A percentile compares a stretch with the other conserved stretches of the same genome.
These are phyloP conservation scores for Aspergillus terreus DNA, from an alignment of 2,329 filamentous ascomycete species.

Conservation along the genomic window DNA sequence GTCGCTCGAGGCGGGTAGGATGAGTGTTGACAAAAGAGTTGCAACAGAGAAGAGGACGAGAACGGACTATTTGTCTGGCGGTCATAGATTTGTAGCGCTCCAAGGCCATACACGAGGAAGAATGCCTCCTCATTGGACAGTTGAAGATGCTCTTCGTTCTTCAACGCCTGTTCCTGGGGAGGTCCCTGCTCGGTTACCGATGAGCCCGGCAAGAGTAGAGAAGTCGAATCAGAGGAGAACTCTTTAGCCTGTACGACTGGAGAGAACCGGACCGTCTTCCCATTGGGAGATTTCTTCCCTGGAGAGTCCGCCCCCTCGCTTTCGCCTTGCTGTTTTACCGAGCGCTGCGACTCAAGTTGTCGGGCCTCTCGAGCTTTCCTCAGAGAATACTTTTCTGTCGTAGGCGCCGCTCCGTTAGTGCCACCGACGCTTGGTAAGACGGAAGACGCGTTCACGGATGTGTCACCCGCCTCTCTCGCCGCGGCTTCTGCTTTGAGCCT, in stretches of 20 bases:
- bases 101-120: constrained; percentile 79
- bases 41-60: constrained; percentile 57
- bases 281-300: constrained; percentile 12
- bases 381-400: constrained; percentile 32
- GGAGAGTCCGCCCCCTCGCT: constrained; percentile 7
- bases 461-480: constrained; percentile 24
- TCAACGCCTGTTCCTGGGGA: constrained; percentile 23
- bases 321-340: constrained; percentile 12
- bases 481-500: constrained; percentile 57
- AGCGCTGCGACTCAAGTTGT: constrained; percentile 19
- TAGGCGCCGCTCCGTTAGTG: constrained; percentile 13
- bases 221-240: constrained; percentile 38
- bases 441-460: constrained; percentile 9
- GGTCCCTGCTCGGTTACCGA: constrained; percentile 12
- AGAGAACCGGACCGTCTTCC: constrained; percentile 69
- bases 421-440: constrained; percentile 12
- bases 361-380: constrained; percentile 31
- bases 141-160: constrained; percentile 81
- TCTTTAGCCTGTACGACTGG: constrained; percentile 63
- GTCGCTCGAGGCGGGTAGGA: constrained; percentile 59
- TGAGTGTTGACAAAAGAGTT: constrained; percentile 65
- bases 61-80: constrained; percentile 39
- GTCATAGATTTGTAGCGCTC: constrained; percentile 61
- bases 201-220: constrained; percentile 12
- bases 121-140: constrained; percentile 87